A percentile compares a stretch with the other conserved stretches of the same genome.
Evolutionary conservation across 2,329 filamentous ascomycete species (phyloP).

Genomic region (Calonectria fujianensis): DNA sequence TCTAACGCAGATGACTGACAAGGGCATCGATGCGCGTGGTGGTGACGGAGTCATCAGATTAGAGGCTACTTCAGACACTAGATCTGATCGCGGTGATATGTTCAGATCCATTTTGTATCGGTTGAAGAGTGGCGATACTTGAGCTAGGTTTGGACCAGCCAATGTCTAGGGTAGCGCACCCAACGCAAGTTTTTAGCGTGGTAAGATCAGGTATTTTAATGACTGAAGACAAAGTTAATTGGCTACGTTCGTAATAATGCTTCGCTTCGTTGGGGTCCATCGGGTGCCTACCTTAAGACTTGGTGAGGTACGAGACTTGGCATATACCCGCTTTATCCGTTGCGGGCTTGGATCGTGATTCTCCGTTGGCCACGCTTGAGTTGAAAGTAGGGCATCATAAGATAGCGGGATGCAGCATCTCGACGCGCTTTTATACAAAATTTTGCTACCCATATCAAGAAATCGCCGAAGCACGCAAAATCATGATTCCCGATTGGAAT

Average conservation of each 20-base stretch:
- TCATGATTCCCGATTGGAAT: constrained; percentile 1
- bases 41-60: not conserved
- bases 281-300: not conserved
- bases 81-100: not conserved
- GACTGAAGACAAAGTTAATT: not conserved
- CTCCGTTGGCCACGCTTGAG: not conserved
- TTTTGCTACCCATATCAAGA: constrained; percentile 1
- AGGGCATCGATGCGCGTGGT: not conserved
- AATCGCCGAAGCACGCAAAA: not conserved
- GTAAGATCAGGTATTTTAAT: constrained; percentile 12
- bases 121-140: not conserved
- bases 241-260: not conserved
- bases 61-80: constrained; percentile 15
- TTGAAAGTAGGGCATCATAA: not conserved
- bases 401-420: not conserved
- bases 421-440: not conserved
- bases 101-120: constrained; percentile 11
- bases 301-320: constrained; percentile 30
- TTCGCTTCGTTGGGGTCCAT: not conserved
- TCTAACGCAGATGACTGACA: constrained; percentile 8
- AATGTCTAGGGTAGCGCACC: constrained; percentile 17
- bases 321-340: constrained; percentile 35
- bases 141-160: not conserved
- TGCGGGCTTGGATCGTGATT: not conserved
- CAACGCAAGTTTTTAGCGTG: not conserved